Percentiles rank a stretch among this genome's conserved stretches.
Conservation (phyloP, 2,329 filamentous ascomycete species). For the Cadophora gregata region DNA sequence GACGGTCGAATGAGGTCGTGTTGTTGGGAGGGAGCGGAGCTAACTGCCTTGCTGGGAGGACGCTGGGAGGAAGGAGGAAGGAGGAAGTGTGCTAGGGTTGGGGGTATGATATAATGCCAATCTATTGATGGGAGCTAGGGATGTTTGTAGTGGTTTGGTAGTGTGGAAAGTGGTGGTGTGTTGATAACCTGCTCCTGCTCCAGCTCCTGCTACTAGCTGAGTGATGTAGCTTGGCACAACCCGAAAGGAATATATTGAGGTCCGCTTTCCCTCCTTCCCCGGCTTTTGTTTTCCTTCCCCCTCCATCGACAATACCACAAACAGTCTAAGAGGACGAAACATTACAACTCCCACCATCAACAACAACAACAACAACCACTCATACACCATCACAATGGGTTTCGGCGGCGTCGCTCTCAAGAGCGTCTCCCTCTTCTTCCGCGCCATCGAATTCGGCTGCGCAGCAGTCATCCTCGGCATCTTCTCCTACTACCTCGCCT, state of each 20-base stretch:
- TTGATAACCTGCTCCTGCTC: conserved; percentile 6
- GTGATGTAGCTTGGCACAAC: background rate
- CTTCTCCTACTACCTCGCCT: conserved; percentile 84
- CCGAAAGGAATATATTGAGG: background rate
- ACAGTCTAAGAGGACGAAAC: background rate
- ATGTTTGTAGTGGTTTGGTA: background rate
- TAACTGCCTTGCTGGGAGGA: conserved; percentile 19
- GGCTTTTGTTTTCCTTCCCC: background rate
- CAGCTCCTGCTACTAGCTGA: background rate
- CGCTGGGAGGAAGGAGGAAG: too few relatives aligned
- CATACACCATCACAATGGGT: conserved; percentile 56
- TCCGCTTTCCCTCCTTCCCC: background rate
- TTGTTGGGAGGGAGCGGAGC: background rate
- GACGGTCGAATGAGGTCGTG: background rate
- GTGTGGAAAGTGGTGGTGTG: background rate
- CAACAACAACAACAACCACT: background rate
- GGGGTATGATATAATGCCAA: conserved; percentile 14
- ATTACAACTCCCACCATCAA: background rate
- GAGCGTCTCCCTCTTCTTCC: conserved; percentile 71
- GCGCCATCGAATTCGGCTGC: conserved; percentile 75
- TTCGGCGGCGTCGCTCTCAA: conserved; percentile 69
- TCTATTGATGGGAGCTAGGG: background rate
- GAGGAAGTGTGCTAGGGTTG: too few relatives aligned
- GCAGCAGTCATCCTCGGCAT: conserved; percentile 76
- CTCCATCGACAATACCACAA: background rate